Conservation (phyloP, 768 basidiomycete genomes). For the Pisolithus orientalis region DNA sequence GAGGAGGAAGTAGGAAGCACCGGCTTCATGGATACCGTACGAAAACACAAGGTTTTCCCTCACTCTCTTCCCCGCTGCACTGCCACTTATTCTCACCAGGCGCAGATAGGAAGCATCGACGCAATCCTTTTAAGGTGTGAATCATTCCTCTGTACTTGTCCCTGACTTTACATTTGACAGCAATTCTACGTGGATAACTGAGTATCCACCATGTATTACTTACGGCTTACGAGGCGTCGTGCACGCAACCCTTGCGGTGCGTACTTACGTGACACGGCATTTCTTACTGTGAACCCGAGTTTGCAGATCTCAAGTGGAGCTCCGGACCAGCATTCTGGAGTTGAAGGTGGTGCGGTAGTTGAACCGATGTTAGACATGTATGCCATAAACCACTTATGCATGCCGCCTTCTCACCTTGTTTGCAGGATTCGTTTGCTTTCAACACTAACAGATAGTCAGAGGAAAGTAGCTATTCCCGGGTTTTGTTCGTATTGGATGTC, state of each 20-base stretch:
- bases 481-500: conserved; percentile 62
- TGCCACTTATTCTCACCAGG: conserved; percentile 34
- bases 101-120: conserved; percentile 79
- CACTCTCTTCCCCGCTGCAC: background rate
- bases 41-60: conserved; percentile 57
- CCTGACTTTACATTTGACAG: conserved; percentile 30
- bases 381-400: conserved; percentile 7
- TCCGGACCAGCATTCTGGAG: conserved; percentile 88
- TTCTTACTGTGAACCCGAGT: background rate
- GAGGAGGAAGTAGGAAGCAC: conserved; percentile 94
- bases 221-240: conserved; percentile 94
- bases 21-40: conserved; percentile 77
- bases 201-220: conserved; percentile 87
- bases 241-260: conserved; percentile 73
- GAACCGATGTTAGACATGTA: conserved; percentile 96
- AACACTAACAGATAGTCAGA: conserved; percentile 53
- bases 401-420: background rate
- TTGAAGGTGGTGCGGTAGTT: conserved; percentile 81
- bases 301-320: conserved; percentile 59
- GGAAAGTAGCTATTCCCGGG: conserved; percentile 61
- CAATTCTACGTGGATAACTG: conserved; percentile 96
- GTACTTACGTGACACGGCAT: background rate
- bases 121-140: conserved; percentile 79
- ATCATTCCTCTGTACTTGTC: background rate
- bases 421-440: conserved; percentile 72